phyloP scores from a whole-genome alignment of 371 early-diverging fungal species.

The Batkoa obscura region DNA sequence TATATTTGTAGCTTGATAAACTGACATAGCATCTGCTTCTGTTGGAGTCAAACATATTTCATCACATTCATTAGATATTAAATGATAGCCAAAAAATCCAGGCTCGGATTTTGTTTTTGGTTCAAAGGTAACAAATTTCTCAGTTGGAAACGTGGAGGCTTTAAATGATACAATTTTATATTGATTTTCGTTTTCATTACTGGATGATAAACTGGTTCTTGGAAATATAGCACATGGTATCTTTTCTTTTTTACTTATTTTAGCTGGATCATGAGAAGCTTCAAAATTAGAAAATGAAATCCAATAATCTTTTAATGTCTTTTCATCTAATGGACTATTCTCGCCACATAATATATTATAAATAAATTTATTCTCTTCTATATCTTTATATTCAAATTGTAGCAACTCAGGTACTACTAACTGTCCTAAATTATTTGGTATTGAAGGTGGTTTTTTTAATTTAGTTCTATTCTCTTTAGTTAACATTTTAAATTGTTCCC shows the following conservation, averaged over 20 bases:
- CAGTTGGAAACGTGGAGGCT: background rate
- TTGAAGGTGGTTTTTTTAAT: background rate
- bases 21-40: slow-evolving; percentile 53
- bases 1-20: slow-evolving; percentile 40
- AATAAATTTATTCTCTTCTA: background rate
- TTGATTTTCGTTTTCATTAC: background rate
- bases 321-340: background rate
- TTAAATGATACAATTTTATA: background rate
- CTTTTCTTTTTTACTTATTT: background rate
- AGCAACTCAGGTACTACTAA: background rate
- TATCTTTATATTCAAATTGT: background rate
- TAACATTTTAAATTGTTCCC: background rate
- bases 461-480: background rate
- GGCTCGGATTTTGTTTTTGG: slow-evolving; percentile 7
- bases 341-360: background rate
- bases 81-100: slow-evolving; percentile 47
- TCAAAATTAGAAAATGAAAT: background rate
- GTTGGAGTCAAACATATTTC: slow-evolving; percentile 29
- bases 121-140: background rate
- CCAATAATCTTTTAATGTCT: background rate
- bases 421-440: background rate
- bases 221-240: background rate
- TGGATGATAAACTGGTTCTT: background rate
- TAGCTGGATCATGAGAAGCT: background rate
- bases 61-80: slow-evolving; percentile 17